Percentiles rank a stretch among this genome's conserved stretches.
phyloP scores from a whole-genome alignment of 2,329 filamentous ascomycete species.

The Xylariaceae sp. region DNA sequence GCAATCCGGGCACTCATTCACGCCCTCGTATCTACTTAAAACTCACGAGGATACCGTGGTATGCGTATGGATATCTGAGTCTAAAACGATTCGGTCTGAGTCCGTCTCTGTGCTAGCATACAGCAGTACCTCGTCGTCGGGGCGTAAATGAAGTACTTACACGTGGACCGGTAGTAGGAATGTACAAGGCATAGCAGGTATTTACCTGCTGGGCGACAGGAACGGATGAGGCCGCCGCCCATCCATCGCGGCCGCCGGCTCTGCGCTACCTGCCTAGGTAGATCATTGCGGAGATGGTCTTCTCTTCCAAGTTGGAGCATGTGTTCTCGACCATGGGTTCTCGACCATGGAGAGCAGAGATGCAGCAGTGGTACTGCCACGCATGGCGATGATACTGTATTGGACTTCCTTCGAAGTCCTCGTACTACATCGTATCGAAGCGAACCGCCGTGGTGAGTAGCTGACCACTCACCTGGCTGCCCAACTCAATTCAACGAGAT shows the following conservation, averaged over 20 bases:
- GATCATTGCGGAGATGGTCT: neutral
- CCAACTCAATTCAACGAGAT: too few species aligned
- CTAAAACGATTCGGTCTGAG: neutral
- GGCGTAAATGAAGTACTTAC: too few species aligned
- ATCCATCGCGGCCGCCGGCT: neutral
- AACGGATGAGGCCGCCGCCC: neutral
- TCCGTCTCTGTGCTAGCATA: too few species aligned
- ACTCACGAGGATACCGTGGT: neutral
- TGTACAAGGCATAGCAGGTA: neutral
- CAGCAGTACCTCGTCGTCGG: too few species aligned
- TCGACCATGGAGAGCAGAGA: neutral
- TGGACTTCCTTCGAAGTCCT: too few species aligned
- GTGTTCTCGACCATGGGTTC: neutral
- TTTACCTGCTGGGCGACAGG: neutral
- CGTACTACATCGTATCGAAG: too few species aligned
- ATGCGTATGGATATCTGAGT: neutral
- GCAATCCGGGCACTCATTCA: neutral
- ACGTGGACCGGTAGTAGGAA: too few species aligned
- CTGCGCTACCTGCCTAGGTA: neutral
- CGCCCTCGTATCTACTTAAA: neutral
- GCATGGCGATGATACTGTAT: too few species aligned
- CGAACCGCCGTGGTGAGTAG: too few species aligned
- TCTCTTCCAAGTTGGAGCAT: neutral
- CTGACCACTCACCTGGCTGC: too few species aligned
- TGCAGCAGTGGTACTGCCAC: too few species aligned